Evolutionary conservation across 805 yeast genomes (phyloP).

Genomic region (Schizosaccharomyces octosporus): DNA sequence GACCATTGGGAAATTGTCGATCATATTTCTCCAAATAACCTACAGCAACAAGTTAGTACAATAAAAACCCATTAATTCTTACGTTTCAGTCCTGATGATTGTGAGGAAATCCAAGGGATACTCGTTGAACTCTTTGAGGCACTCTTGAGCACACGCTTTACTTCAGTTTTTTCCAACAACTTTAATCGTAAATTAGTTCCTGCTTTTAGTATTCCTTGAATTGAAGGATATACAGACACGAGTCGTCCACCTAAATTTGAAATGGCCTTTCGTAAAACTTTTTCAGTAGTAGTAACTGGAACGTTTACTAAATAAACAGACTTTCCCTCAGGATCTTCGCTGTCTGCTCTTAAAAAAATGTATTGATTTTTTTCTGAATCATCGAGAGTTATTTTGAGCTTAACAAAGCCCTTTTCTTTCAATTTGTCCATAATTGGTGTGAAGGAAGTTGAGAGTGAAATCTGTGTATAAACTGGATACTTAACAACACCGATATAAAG

Average conservation of each 20-base stretch:
- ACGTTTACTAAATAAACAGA: neutral
- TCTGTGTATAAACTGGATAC: too few species aligned
- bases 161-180: neutral
- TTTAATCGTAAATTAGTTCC: neutral
- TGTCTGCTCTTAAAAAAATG: neutral
- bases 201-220: neutral
- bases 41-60: neutral
- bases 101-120: neutral
- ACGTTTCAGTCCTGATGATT: neutral
- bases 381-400: neutral
- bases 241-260: neutral
- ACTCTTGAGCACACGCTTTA: neutral
- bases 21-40: neutral
- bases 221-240: neutral
- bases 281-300: neutral
- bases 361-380: neutral
- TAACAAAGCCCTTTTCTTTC: neutral
- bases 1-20: neutral
- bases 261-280: neutral
- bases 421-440: neutral
- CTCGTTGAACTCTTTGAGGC: neutral
- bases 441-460: too few species aligned
- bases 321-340: neutral
- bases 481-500: too few species aligned
- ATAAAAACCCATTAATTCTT: neutral